phyloP scores from a whole-genome alignment of 2,329 filamentous ascomycete species.

The Colletotrichum kahawae region DNA sequence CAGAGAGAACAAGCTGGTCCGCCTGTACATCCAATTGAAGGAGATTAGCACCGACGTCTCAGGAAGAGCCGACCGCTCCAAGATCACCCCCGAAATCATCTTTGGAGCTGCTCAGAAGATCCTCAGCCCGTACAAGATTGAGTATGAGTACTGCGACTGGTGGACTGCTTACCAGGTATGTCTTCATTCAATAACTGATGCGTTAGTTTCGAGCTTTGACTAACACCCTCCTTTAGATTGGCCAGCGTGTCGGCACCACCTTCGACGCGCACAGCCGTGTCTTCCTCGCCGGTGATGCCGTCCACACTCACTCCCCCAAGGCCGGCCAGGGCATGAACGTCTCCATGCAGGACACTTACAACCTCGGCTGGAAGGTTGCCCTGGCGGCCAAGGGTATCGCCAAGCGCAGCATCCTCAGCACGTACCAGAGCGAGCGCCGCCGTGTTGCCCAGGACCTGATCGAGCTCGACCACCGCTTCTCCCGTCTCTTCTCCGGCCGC shows the following conservation, averaged over 20 bases:
- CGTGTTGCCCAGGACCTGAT: conserved; percentile 65
- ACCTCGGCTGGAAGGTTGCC: conserved; percentile 63
- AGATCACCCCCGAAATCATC: conserved; percentile 67
- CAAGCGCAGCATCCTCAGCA: conserved; percentile 47
- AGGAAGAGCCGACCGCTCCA: conserved; percentile 58
- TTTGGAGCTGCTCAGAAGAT: conserved; percentile 67
- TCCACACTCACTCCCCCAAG: conserved; percentile 62
- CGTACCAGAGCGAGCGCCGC: conserved; percentile 58
- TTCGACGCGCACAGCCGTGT: conserved; percentile 64
- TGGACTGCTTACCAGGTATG: conserved; percentile 68
- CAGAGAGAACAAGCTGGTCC: conserved; percentile 65
- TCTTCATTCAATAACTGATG: accelerated
- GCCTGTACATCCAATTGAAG: conserved; percentile 69
- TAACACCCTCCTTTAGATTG: conserved; percentile 61
- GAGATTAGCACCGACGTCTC: conserved; percentile 45
- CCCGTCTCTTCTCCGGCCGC: conserved; percentile 59
- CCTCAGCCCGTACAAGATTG: conserved; percentile 69
- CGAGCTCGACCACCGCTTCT: conserved; percentile 64
- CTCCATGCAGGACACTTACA: conserved; percentile 69
- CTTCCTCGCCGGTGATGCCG: conserved; percentile 74
- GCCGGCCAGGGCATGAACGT: conserved; percentile 77
- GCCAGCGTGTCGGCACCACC: conserved; percentile 64
- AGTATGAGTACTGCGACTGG: conserved; percentile 68
- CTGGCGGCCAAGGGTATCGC: conserved; percentile 49
- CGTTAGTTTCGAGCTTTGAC: accelerated